Evolutionary conservation across 164 flowering plant genomes (phyloP), one percentile per base, ranked within the genome.

Genomic region (Nymphaea colorata): DNA sequence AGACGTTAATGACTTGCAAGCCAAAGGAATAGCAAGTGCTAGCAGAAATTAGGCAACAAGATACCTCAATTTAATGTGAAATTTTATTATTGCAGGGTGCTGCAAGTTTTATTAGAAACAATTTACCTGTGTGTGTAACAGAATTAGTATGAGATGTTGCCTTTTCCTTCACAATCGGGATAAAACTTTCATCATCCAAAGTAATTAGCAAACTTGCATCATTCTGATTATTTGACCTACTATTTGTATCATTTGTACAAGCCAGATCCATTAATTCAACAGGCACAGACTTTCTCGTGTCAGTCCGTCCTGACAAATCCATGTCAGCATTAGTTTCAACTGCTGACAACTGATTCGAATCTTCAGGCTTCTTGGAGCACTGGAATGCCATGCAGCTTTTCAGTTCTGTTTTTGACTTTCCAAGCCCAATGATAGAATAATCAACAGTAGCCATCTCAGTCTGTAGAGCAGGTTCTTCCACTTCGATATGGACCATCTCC

Each of bases 81-180:
- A 25, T 25, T 25, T 25, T 25, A 25, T 25, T 25, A 25, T 25
- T 25, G 1, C 36, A 25, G 36, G 36, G 36, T 25, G 36, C 36
- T 25, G 36, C 36, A 25, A 25, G 36, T 25, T 7, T 4, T 47
- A 47, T 47, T 47, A 47, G 3, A 47, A 47, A 47, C 11, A 47
- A 51, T 67, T 71, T 61, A 89, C 96, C 94, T 83, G 83, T 75
- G 62, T 66, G 70, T 15, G 79, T 25, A 69, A 77, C 68, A 51
- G 78, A 68, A 71, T 59, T 68, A 12, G 75, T 8, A n/a, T 61
- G 63, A 36, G 16, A 7, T n/a, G 41, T 36, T 61, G 63, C 25
- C 6, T n/a, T 61, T 61, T 61, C 63, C 63, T 61, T 61, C 63
- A 36, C 41, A 61, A 61, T 5, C 7, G 63, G n/a, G 41, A 61